Evolutionary conservation across 2,329 filamentous ascomycete genomes (phyloP).

Genomic region (Pseudogymnoascus sp.): DNA sequence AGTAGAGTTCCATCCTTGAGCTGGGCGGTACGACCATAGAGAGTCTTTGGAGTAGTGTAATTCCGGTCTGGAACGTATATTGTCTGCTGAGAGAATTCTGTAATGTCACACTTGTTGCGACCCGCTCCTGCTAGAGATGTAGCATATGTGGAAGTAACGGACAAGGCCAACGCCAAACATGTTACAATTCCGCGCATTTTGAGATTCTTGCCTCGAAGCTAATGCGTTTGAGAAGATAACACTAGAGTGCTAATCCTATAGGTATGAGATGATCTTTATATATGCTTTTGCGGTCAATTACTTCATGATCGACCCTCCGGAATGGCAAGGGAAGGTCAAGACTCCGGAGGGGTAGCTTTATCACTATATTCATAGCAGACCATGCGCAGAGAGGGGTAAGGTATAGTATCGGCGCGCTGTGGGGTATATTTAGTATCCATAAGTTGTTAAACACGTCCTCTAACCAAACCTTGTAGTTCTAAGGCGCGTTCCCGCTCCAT

Average conservation of each 20-base stretch:
- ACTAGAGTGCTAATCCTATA: not conserved
- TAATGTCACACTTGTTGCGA: not conserved
- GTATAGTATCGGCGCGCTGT: not conserved
- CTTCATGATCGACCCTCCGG: not conserved
- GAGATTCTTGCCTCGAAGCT: not conserved
- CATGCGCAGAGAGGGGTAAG: not conserved
- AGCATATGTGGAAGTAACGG: not conserved
- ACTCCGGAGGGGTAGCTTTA: not conserved
- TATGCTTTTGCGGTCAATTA: not conserved
- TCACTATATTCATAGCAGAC: not conserved
- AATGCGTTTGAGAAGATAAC: not conserved
- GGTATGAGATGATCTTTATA: not conserved
- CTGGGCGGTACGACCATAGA: conserved; percentile 30
- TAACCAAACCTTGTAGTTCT: not conserved
- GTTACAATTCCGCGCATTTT: not conserved
- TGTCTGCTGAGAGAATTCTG: conserved; percentile 21
- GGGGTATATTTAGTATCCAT: not conserved
- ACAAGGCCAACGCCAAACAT: not conserved
- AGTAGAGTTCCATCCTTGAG: conserved; percentile 35
- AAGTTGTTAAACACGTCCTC: not conserved
- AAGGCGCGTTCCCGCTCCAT: not conserved
- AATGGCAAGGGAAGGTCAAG: not conserved
- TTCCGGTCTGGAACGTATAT: conserved; percentile 22
- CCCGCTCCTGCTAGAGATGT: not conserved
- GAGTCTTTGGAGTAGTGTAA: conserved; percentile 23